Base-by-base conservation (phyloP, 1,284 basidiomycete genomes). In the Naganishia albida region DNA sequence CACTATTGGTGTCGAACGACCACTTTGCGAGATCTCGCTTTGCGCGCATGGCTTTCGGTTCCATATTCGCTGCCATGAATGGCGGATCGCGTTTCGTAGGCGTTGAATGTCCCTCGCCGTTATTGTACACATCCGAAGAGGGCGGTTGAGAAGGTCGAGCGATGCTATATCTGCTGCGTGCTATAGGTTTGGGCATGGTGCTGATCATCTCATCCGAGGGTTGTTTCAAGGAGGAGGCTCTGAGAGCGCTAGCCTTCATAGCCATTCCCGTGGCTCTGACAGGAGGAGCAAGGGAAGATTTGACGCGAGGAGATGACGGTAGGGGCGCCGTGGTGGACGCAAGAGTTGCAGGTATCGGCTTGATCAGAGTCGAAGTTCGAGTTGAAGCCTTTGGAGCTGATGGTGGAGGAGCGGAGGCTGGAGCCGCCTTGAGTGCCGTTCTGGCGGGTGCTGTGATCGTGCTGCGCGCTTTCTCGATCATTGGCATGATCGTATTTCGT, bases 11-110 rank as follows among this genome's bases (percentile, higher is more conserved):
- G 12, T 94, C 91, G 69, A 93, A 86, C 69, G 93, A 78, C 94
- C 94, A 89, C 74, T 85, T 83, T 65, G 85, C 84, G 2, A 85
- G 84, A 74, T 98, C 95, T 73, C 90, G 92, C 62, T 85, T 84
- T 50, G 91, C 81, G 40, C 96, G 85, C 25, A 81, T 72, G 53
- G 84, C 85, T 75, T 93, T 95, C 4, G 85, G 83, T 46, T 92
- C 91, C 2, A 83, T 69, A 71, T 87, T 92, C 53, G 82, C 82
- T n/a, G 86, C 85, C 25, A 83, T 80, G 76, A 98, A 91, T 3
- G 87, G 86, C 3, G 81, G 77, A n/a, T 80, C 72, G 0, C 48
- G 44, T 13, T 60, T 60, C 13, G 16, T 3, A 23, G 34, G 10
- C 20, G 34, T 20, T 50, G 15, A 10, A 8, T 13, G n/a, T 39